Evolutionary conservation across 805 yeast genomes (phyloP).

Genomic region (Nadsonia fulvescens): DNA sequence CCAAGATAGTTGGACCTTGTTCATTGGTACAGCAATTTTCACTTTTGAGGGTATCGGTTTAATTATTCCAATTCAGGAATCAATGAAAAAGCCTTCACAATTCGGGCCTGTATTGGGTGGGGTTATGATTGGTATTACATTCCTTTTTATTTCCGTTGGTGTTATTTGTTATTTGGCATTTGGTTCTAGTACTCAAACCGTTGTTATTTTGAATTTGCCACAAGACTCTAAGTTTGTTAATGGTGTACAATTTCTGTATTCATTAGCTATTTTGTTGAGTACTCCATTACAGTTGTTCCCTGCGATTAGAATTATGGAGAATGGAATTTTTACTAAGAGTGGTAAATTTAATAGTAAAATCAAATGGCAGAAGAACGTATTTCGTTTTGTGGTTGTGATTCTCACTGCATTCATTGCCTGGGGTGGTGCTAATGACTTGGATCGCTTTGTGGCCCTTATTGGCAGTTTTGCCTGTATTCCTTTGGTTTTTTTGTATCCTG

Average conservation of each 20-base stretch:
- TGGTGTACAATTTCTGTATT: slow-evolving; percentile 59
- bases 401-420: slow-evolving; percentile 58
- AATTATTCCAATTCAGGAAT: slow-evolving; percentile 81
- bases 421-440: slow-evolving; percentile 76
- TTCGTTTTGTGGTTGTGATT: slow-evolving; percentile 45
- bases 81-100: slow-evolving; percentile 69
- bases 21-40: slow-evolving; percentile 91
- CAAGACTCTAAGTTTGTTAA: slow-evolving; percentile 45
- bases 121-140: slow-evolving; percentile 63
- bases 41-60: slow-evolving; percentile 92
- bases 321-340: slow-evolving; percentile 42
- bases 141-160: slow-evolving; percentile 66
- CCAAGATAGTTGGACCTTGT: slow-evolving; percentile 63
- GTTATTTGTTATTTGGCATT: slow-evolving; percentile 68
- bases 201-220: slow-evolving; percentile 77
- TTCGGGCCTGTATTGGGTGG: slow-evolving; percentile 50
- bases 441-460: slow-evolving; percentile 78
- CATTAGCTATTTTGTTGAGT: slow-evolving; percentile 72
- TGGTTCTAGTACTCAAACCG: slow-evolving; percentile 74
- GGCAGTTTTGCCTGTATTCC: slow-evolving; percentile 96
- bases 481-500: slow-evolving; percentile 85
- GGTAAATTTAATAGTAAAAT: slow-evolving; percentile 63
- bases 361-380: slow-evolving; percentile 76
- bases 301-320: slow-evolving; percentile 79
- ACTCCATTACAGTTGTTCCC: slow-evolving; percentile 92